Base-by-base conservation (phyloP, 2,329 filamentous ascomycete species). In the Scytalidium lignicola region DNA sequence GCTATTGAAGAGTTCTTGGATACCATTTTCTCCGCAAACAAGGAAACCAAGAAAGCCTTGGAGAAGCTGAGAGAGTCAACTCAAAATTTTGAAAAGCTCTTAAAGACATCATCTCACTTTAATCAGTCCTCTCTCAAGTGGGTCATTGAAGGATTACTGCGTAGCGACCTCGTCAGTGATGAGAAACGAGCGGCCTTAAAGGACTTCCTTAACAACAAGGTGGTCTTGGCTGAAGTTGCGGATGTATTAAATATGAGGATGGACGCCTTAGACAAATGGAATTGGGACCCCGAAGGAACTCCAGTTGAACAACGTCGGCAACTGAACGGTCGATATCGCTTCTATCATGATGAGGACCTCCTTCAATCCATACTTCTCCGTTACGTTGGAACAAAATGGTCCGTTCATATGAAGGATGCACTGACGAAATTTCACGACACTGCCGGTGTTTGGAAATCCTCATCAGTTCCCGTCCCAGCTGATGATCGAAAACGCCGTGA, bases 301-400 rank as follows among this genome's bases (percentile, higher is more conserved):
- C 65, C 70, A 1, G 57, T 80, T 2, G 68, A 76, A 42, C 73
- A 75, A 67, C 70, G 76, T 29, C 71, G 74, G 7, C 74, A 79
- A 46, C 58, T 81, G 29, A 80, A 79, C 54, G 76, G 76, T 2
- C 76, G 78, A 51, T 83, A 83, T 58, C 70, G 79, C 2, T 74
- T 82, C 21, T 80, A 73, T 57, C 78, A 80, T 68, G 76, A 82
- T 44, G 76, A 79, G 55, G 79, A 83, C 52, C 66, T 79, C 23
- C 68, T 79, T 3, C 74, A 80, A 51, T 70, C 74, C 1, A 69
- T 81, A 15, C 65, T 81, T 10, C 60, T 80, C 2, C 74, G 80
- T 17, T 77, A 74, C 51, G 67, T 81, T 32, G 78, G 77, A 2
- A 61, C 74, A 3, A 68, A 67, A 45, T 80, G 75, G 72, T 68